Evolutionary conservation across 139 green algal genomes (phyloP).

Genomic region (Chloropicon primus): DNA sequence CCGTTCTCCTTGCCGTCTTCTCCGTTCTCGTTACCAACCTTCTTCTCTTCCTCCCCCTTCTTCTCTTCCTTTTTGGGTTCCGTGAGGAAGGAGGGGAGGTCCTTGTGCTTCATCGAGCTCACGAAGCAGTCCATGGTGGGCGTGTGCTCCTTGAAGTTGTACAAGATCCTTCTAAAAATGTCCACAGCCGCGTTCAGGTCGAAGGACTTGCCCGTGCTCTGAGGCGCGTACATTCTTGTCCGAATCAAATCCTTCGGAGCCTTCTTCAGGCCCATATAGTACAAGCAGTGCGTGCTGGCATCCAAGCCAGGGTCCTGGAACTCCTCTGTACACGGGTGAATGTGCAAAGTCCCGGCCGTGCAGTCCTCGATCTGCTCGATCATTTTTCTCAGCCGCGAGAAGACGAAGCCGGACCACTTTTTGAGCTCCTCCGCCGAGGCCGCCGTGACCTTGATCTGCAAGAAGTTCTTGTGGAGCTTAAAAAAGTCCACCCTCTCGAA

Average conservation of each 20-base stretch:
- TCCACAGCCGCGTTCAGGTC: slow-evolving; percentile 53
- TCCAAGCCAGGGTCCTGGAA: slow-evolving; percentile 9
- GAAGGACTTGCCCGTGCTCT: slow-evolving; percentile 10
- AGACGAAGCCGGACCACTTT: slow-evolving; percentile 75
- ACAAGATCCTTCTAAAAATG: slow-evolving; percentile 42
- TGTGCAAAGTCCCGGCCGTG: slow-evolving; percentile 21
- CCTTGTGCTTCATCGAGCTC: slow-evolving; percentile 32
- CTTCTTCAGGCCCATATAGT: slow-evolving; percentile 60
- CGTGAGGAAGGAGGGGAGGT: slow-evolving; percentile 28
- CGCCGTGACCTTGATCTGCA: slow-evolving; percentile 63
- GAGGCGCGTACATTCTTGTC: slow-evolving; percentile 17
- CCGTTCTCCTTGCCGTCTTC: not conserved
- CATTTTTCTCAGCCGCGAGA: slow-evolving; percentile 63
- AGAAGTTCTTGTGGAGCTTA: slow-evolving; percentile 43
- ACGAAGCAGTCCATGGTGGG: slow-evolving; percentile 57
- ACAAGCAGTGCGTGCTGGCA: slow-evolving; percentile 20
- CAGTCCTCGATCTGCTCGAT: slow-evolving; percentile 46
- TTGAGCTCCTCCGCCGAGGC: slow-evolving; percentile 47
- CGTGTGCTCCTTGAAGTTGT: slow-evolving; percentile 21
- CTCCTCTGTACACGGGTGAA: slow-evolving; percentile 50
- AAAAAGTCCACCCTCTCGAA: slow-evolving; percentile 67
- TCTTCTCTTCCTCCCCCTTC: slow-evolving; percentile 2
- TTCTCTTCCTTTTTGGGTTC: not conserved
- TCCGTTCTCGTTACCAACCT: not conserved
- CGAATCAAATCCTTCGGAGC: slow-evolving; percentile 17